Evolutionary conservation across 2,329 filamentous ascomycete genomes (phyloP).

Genomic region (Plenodomus lindquistii): DNA sequence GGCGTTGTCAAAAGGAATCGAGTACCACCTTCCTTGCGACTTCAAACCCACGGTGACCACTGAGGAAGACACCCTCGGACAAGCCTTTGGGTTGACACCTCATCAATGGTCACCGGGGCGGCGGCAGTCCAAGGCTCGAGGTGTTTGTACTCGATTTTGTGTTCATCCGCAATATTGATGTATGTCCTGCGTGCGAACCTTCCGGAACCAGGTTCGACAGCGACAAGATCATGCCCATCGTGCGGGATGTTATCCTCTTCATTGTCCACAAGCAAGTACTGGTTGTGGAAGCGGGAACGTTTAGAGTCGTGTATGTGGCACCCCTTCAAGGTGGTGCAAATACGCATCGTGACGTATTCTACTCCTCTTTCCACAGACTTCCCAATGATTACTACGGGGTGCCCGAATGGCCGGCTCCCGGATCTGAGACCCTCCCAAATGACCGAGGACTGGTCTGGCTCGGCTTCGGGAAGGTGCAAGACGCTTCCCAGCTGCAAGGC

Average conservation of each 20-base stretch:
- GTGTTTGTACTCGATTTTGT: conserved; percentile 20
- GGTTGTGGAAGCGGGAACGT: conserved; percentile 1
- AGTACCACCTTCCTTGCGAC: background rate
- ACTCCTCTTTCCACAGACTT: background rate
- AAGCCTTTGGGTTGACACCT: conserved; percentile 12
- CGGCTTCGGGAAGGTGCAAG: background rate
- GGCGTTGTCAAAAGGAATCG: conserved; percentile 3
- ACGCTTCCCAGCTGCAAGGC: background rate
- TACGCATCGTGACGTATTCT: background rate
- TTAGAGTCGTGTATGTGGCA: background rate
- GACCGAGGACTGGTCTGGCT: background rate
- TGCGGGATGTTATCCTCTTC: conserved; percentile 1
- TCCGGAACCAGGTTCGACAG: conserved; percentile 11
- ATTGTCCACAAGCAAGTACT: conserved; percentile 18
- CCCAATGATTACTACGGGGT: background rate
- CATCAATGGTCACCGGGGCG: conserved; percentile 10
- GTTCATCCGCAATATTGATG: conserved; percentile 20
- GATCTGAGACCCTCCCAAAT: background rate
- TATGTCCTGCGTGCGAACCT: conserved; percentile 21
- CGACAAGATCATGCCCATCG: conserved; percentile 4
- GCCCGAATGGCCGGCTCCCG: background rate
- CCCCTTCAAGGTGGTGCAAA: background rate
- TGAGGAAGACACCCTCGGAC: background rate
- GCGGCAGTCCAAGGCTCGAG: conserved; percentile 9
- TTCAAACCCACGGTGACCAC: background rate